A percentile compares a stretch with the other conserved stretches of the same genome.
Conservation (phyloP, 345 rosid genomes). For the Boechera divaricarpa region DNA sequence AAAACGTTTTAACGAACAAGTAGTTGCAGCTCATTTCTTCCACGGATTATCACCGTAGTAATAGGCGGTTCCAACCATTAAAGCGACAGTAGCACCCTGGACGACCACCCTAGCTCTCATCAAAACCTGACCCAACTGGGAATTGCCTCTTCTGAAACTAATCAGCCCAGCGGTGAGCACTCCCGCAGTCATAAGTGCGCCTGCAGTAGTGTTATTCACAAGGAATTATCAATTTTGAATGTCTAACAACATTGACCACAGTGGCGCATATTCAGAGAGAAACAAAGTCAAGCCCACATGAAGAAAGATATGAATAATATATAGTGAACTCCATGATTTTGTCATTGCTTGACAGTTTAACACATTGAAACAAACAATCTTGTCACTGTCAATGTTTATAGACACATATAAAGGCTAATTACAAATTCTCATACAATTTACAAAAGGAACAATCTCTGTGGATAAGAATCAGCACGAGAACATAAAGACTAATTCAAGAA, state of each 20-base stretch:
- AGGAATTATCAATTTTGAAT: neutral
- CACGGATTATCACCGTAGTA: conserved; percentile 92
- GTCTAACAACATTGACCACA: neutral
- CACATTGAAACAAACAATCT: neutral
- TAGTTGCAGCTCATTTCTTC: conserved; percentile 49
- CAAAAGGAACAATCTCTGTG: neutral
- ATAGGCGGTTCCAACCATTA: conserved; percentile 89
- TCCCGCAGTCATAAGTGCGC: conserved; percentile 92
- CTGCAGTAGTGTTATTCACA: conserved; percentile 48
- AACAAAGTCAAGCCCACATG: too few relatives aligned
- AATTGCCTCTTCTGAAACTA: conserved; percentile 80
- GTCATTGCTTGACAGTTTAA: neutral
- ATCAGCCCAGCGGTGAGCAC: conserved; percentile 96
- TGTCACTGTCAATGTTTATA: neutral
- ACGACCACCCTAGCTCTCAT: conserved; percentile 88
- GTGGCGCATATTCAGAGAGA: too few relatives aligned
- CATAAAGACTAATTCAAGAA: neutral
- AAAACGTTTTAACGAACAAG: neutral
- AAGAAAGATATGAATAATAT: too few relatives aligned
- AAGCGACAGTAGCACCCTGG: conserved; percentile 86
- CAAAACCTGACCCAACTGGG: conserved; percentile 70
- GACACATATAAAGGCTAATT: neutral
- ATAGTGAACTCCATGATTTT: too few relatives aligned
- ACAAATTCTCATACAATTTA: neutral
- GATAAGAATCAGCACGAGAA: neutral